Base-by-base conservation (phyloP, 192 early-diverging fungal species). In the Linnemannia exigua region DNA sequence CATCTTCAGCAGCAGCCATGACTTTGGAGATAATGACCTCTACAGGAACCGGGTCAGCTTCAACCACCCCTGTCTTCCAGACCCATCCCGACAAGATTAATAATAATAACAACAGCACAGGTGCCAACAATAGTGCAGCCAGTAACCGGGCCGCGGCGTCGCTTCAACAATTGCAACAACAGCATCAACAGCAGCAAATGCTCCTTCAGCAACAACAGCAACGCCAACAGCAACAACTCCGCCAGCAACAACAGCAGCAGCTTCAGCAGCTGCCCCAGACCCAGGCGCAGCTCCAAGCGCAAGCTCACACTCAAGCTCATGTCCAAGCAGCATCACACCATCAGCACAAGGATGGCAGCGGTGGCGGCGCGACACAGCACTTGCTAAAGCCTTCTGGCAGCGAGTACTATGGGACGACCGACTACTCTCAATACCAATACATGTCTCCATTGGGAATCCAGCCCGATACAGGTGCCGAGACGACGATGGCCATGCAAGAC, bases 361-460 rank as follows among this genome's bases (percentile, higher is more conserved):
- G 80, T 19, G 72, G 28, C 22, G 52, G 19, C 52, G n/a, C 0
- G 20, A 28, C n/a, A 31, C 84, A 80, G 12, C 74, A 70, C 28
- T 58, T 86, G 1, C 58, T 86, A 8, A 86, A 78, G 25, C 78
- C 84, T 36, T 58, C 70, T 22, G 78, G 84, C 19, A 75, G 70
- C 33, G 84, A 86, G 25, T 80, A 63, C 46, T 86, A 86, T 61
- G 36, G 47, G 2, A 19, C 67, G 3, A 52, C 50, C 1, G 68
- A 72, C 19, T 85, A 71, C 36, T 44, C 67, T 15, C 84, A 86
- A 38, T 86, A 86, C 51, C 84, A 86, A 37, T 86, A 86, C 66
- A 76, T 86, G 73, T 80, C 83, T 25, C 78, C 77, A 0, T 20
- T 80, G 50, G 74, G 83, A 5, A 80, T 86, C 28, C 83, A 76